phyloP scores from a whole-genome alignment of 176 grass and related monocot genomes.

The Bolboschoenus planiculmis region DNA sequence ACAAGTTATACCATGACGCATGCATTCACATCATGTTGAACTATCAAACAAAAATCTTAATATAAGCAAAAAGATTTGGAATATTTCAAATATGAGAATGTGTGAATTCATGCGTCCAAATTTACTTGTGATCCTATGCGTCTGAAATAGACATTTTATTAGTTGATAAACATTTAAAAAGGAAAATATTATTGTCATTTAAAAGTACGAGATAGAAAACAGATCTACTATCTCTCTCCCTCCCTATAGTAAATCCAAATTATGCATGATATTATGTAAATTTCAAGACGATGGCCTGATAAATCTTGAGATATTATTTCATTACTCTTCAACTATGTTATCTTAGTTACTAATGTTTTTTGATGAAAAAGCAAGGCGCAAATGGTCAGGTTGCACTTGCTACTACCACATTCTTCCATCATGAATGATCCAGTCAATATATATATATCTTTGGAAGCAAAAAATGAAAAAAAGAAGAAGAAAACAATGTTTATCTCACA shows the following conservation, averaged over 20 bases:
- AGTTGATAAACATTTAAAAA: no score
- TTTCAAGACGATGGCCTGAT: background rate
- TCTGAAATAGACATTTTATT: no score
- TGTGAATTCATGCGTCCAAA: background rate
- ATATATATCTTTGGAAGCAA: background rate
- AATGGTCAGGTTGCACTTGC: background rate
- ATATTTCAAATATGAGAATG: background rate
- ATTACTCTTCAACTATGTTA: no score
- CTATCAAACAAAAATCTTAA: background rate
- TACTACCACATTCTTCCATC: background rate
- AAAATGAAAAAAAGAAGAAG: background rate
- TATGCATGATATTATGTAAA: background rate
- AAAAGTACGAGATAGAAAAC: no score
- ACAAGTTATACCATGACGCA: background rate
- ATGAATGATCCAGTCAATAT: no score
- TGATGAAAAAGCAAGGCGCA: background rate
- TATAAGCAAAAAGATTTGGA: background rate
- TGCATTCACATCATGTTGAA: background rate
- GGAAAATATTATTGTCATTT: no score
- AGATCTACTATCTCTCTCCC: no score
- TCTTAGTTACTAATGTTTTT: background rate
- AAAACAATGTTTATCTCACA: background rate
- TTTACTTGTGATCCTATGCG: no score
- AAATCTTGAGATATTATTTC: background rate
- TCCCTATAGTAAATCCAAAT: background rate